Evolutionary conservation across 2,329 filamentous ascomycete species (phyloP).

Genomic region (Colletotrichum simmondsii): DNA sequence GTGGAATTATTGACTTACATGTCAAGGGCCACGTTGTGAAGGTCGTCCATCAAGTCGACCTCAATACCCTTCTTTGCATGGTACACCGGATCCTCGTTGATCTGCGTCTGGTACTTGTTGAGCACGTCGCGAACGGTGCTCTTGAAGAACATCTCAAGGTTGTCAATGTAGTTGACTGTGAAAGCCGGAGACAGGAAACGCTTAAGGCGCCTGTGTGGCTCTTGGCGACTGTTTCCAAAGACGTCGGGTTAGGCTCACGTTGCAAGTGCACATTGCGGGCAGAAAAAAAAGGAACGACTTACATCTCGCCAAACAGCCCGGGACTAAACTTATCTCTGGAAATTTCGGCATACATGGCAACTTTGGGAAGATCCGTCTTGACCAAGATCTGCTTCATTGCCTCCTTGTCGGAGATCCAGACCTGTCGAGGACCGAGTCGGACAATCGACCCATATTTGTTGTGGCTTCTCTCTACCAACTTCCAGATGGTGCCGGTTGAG

Average conservation of each 20-base stretch:
- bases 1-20: slow-evolving; percentile 28
- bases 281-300: background rate
- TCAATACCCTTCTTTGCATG: slow-evolving; percentile 35
- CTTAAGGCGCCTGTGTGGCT: slow-evolving; percentile 40
- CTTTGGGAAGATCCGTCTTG: slow-evolving; percentile 37
- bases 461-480: slow-evolving; percentile 35
- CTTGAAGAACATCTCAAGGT: slow-evolving; percentile 38
- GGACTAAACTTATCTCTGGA: slow-evolving; percentile 34
- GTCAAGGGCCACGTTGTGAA: slow-evolving; percentile 41
- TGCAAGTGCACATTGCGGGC: background rate
- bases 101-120: slow-evolving; percentile 20
- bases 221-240: slow-evolving; percentile 31
- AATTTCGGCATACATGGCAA: slow-evolving; percentile 39
- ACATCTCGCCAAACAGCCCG: slow-evolving; percentile 39
- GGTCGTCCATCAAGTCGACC: slow-evolving; percentile 41
- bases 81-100: slow-evolving; percentile 19
- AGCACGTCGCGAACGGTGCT: slow-evolving; percentile 33
- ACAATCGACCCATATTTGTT: slow-evolving; percentile 36
- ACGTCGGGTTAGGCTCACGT: background rate
- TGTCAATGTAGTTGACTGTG: slow-evolving; percentile 40
- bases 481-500: slow-evolving; percentile 38
- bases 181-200: slow-evolving; percentile 40
- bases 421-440: slow-evolving; percentile 36
- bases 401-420: slow-evolving; percentile 38
- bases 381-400: slow-evolving; percentile 38